Base-by-base conservation (phyloP, 1,139 yeast genomes). In the Spathaspora sp. region DNA sequence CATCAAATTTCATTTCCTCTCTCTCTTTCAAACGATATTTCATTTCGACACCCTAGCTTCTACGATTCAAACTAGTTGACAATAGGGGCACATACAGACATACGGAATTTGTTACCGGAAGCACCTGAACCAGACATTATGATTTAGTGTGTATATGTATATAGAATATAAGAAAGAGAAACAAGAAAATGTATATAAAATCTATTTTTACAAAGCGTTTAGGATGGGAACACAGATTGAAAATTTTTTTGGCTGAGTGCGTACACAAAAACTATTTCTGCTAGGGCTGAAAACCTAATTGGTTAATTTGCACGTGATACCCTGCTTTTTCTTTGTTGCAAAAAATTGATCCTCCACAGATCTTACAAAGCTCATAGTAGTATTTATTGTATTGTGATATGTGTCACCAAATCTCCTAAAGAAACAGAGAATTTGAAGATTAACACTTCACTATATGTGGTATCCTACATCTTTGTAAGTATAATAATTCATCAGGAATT, bases 21-120 rank as follows among this genome's bases (percentile, higher is more conserved):
- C 7, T 13, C 7, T 31, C 36, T 13, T 13, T 31, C 36, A 38
- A 10, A 25, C 33, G 15, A 17, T 41, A 41, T 23, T 36, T 41
- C 33, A 40, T 20, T 20, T 15, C 26, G 23, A 27, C 34, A 40
- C 15, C 10, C 36, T 31, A 13, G 17, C 9, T 31, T 15, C 36
- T 31, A 18, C 36, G 17, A 7, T 13, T 31, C 13, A 6, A n/a
- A 31, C 36, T 11, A 31, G 36, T 31, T 31, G 9, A 9, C 7
- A 31, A 31, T 13, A 26, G 40, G 38, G 7, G 6, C 52, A 86
- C 96, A 78, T 87, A 88, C 95, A 78, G 97, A 89, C 91, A 91
- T 89, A 84, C 97, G 90, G 89, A 87, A 93, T 84, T 93, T 93
- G 87, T 91, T 93, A 84, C 99, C 99, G 80, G 96, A 89, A 83